Evolutionary conservation across 768 basidiomycete genomes (phyloP).

Genomic region (Tricholoma bakamatsutake): DNA sequence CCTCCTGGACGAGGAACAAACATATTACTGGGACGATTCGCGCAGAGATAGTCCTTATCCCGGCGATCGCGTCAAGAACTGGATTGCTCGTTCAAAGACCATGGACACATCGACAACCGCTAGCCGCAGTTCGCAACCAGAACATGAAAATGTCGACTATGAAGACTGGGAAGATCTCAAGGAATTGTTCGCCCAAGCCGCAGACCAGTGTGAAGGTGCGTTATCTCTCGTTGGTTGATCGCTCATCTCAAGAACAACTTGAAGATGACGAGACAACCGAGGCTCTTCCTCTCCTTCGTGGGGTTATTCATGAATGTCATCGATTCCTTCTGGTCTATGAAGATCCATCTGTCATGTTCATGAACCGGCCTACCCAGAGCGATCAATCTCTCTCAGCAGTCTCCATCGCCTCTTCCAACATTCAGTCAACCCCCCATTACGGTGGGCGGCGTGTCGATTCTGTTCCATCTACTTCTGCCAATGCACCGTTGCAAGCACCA

Average conservation of each 20-base stretch:
- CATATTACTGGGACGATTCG: conserved; percentile 32
- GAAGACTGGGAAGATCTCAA: conserved; percentile 68
- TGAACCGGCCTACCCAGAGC: conserved; percentile 10
- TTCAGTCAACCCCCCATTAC: not conserved
- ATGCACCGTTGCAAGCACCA: not conserved
- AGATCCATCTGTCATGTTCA: conserved; percentile 51
- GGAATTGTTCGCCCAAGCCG: conserved; percentile 51
- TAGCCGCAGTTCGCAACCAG: conserved; percentile 15
- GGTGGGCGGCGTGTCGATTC: not conserved
- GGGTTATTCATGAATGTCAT: conserved; percentile 63
- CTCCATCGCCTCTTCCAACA: not conserved
- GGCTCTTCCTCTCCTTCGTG: conserved; percentile 51
- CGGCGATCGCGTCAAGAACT: conserved; percentile 21
- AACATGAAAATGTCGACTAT: conserved; percentile 23
- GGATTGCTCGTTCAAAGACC: conserved; percentile 27
- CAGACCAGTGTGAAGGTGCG: conserved; percentile 55
- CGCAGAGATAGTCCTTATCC: conserved; percentile 19
- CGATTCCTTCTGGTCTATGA: conserved; percentile 49
- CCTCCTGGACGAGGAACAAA: conserved; percentile 14
- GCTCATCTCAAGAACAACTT: conserved; percentile 12
- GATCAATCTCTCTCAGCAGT: not conserved
- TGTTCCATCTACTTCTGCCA: conserved; percentile 9
- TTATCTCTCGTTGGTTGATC: conserved; percentile 6
- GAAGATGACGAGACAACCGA: conserved; percentile 41
- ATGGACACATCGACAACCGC: conserved; percentile 38